Evolutionary conservation across 140 eudicot species (phyloP), one percentile per base, ranked within the genome.

Genomic region (Bidens hawaiensis): DNA sequence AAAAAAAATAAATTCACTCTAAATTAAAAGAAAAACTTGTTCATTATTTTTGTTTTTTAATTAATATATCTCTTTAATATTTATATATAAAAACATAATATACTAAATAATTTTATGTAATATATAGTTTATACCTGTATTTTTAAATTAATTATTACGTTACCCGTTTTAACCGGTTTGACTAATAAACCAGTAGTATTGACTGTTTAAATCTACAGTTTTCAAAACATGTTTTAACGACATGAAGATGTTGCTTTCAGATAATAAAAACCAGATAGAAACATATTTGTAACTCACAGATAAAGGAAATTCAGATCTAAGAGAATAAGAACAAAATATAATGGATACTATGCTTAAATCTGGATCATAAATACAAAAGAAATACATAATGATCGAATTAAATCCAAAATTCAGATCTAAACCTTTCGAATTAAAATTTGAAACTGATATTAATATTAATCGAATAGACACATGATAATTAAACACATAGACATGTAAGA

Each of bases 401-500:
- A 46, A 46, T 18, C 4, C 2, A 4, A 11, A 49, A 49, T 22
- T 49, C 30, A 22, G 25, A 49, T 21, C 50, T 15, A 43, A 43
- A 43, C 50, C 4, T n/a, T 15, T 4, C 7, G 21, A 43, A 15
- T 43, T 43, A 4, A 6, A 24, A 19, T 9, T 50, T 4, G 13
- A 38, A 3, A 38, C 4, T 9, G 2, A 45, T 15, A 15, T 23
- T 17, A 16, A 45, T 17, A 16, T 45, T 1, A 16, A 16, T 45
- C 22, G 23, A 45, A 45, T 45, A 6, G 51, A 45, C 22, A 17
- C 10, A 48, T 21, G n/a, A 50, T 34, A 38, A 38, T 15, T 38
- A 50, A 45, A 61, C 43, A 71, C 36, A 61, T 6, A 24, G 2
- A 46, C 55, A 26, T 60, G 64, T 24, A 38, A 23, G 53, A 26